These are phyloP conservation scores for Chenopodium album DNA, from an alignment of 148 eudicot species.

Conservation along the genomic window DNA sequence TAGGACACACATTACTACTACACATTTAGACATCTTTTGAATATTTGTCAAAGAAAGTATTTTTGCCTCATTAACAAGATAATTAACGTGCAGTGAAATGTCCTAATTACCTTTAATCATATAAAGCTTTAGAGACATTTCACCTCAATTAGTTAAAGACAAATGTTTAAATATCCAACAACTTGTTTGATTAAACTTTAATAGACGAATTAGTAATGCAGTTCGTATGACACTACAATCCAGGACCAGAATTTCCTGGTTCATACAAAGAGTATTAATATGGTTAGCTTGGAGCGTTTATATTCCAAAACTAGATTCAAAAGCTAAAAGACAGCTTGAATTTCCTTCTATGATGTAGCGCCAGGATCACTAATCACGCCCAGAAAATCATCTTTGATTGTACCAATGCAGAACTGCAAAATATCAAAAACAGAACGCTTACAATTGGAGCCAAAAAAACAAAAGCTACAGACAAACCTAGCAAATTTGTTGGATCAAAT, in stretches of 20 bases:
- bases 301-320: too few species aligned
- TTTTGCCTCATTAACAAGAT: too few species aligned
- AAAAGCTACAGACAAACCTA: too few species aligned
- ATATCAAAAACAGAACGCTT: neutral
- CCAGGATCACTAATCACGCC: conserved; percentile 84
- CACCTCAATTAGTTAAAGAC: neutral
- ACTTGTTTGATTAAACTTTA: too few species aligned
- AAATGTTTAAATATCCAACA: too few species aligned
- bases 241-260: neutral
- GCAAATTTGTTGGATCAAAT: neutral
- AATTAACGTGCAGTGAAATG: too few species aligned
- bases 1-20: neutral
- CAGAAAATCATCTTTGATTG: conserved; percentile 84
- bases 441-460: too few species aligned
- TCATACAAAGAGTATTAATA: neutral
- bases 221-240: neutral
- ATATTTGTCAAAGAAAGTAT: neutral
- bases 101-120: neutral
- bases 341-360: conserved; percentile 31
- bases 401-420: conserved; percentile 90
- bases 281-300: too few species aligned
- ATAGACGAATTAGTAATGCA: neutral
- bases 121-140: neutral
- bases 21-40: neutral
- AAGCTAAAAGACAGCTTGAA: neutral